These are phyloP conservation scores for Suillus hirtellus DNA, from an alignment of 768 basidiomycete species.

Conservation along the genomic window DNA sequence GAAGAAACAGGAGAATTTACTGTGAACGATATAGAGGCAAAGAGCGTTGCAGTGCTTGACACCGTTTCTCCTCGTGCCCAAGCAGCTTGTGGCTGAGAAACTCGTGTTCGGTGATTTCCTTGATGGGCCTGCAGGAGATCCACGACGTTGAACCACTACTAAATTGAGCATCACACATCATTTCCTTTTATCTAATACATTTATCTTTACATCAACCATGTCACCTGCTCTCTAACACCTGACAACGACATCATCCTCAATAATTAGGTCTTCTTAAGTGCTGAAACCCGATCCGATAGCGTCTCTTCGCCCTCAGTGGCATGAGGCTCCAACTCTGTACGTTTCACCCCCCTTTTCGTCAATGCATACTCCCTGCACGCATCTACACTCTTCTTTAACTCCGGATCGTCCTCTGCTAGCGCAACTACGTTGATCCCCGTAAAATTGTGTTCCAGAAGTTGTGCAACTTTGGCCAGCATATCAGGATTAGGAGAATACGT, in stretches of 20 bases:
- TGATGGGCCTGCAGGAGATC: slow-evolving; percentile 16
- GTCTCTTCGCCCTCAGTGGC: slow-evolving; percentile 54
- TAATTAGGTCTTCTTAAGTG: slow-evolving; percentile 5
- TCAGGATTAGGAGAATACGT: slow-evolving; percentile 76
- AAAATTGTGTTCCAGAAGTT: slow-evolving; percentile 74
- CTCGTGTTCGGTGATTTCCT: slow-evolving; percentile 32
- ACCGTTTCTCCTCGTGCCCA: slow-evolving; percentile 30
- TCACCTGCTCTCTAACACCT: slow-evolving; percentile 13
- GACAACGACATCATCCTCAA: slow-evolving; percentile 10
- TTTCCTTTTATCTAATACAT: slow-evolving; percentile 11
- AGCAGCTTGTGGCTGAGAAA: slow-evolving; percentile 34
- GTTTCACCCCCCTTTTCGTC: slow-evolving; percentile 54
- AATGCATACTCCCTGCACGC: slow-evolving; percentile 69
- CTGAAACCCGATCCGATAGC: slow-evolving; percentile 36
- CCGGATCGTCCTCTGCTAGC: slow-evolving; percentile 55
- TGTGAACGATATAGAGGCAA: not conserved
- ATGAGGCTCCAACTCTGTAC: slow-evolving; percentile 68
- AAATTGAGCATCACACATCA: slow-evolving; percentile 16
- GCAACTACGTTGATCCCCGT: slow-evolving; percentile 58
- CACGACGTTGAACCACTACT: slow-evolving; percentile 7
- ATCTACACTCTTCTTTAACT: slow-evolving; percentile 57
- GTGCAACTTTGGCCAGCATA: slow-evolving; percentile 60
- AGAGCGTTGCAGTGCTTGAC: slow-evolving; percentile 13
- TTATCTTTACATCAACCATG: slow-evolving; percentile 15
- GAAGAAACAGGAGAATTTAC: slow-evolving; percentile 15